Conservation (phyloP, 441 rosid genomes). For the Populus tomentosa region DNA sequence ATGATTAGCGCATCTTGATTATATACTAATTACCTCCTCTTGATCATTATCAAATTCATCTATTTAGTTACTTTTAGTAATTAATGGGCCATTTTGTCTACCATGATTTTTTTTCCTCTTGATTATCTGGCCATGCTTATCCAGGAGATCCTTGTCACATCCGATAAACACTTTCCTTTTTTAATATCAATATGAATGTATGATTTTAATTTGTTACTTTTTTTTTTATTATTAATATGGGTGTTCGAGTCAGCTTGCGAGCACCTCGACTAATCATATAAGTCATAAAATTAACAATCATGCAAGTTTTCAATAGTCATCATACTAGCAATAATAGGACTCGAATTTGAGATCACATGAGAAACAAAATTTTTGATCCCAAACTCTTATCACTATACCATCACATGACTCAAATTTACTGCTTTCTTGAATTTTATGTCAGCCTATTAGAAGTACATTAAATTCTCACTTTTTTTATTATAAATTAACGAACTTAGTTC, state of each 20-base stretch:
- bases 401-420: too few species aligned
- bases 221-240: too few species aligned
- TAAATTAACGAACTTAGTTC: background rate
- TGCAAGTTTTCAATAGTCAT: too few species aligned
- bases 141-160: too few species aligned
- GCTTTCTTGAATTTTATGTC: background rate
- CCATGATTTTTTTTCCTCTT: too few species aligned
- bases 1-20: background rate
- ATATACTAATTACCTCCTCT: background rate
- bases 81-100: too few species aligned
- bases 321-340: too few species aligned
- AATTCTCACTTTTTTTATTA: background rate
- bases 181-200: too few species aligned
- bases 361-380: too few species aligned
- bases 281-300: background rate
- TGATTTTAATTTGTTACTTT: background rate
- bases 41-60: background rate
- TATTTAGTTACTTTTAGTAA: background rate
- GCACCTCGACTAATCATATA: background rate
- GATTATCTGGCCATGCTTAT: too few species aligned
- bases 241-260: background rate
- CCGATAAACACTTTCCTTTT: too few species aligned
- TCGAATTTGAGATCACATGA: rapidly evolving
- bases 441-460: background rate
- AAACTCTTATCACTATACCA: rapidly evolving